phyloP scores from a whole-genome alignment of 2,329 filamentous ascomycete species.

The Alternaria triticina region DNA sequence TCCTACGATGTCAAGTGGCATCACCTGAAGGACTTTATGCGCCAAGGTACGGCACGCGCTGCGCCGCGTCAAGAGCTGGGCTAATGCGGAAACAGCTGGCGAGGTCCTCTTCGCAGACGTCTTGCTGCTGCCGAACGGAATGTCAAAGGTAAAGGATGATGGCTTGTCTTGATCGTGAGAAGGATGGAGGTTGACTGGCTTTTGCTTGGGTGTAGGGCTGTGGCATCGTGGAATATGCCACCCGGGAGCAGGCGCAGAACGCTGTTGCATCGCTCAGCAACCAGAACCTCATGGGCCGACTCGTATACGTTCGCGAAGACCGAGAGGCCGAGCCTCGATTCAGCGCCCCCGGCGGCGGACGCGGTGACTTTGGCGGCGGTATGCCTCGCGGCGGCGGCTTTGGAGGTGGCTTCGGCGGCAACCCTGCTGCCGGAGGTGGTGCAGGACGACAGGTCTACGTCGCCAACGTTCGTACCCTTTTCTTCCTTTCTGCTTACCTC shows the following conservation, averaged over 20 bases:
- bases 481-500: conserved; percentile 23
- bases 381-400: conserved; percentile 51
- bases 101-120: conserved; percentile 99
- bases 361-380: conserved; percentile 58
- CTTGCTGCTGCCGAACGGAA: conserved; percentile 99
- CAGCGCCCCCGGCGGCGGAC: conserved; percentile 68
- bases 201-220: conserved; percentile 96
- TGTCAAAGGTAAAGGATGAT: conserved; percentile 99
- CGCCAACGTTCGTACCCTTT: conserved; percentile 83
- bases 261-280: conserved; percentile 98
- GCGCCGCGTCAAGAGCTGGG: conserved; percentile 22
- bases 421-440: conserved; percentile 66
- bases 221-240: conserved; percentile 99
- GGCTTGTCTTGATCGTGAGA: conserved; percentile 75
- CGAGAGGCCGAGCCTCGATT: conserved; percentile 98
- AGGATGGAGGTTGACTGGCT: conserved; percentile 99
- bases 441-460: conserved; percentile 93
- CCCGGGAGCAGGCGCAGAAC: conserved; percentile 97
- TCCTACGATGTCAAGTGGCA: conserved; percentile 99
- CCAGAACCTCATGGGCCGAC: conserved; percentile 96
- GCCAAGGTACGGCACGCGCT: conserved; percentile 77
- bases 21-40: conserved; percentile 99
- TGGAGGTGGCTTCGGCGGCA: conserved; percentile 55
- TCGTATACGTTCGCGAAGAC: conserved; percentile 99
- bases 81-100: conserved; percentile 72